Percentiles rank a stretch among this genome's conserved stretches.
Evolutionary conservation across 2,329 filamentous ascomycete species (phyloP).

Genomic region (Sporothrix dimorphospora): DNA sequence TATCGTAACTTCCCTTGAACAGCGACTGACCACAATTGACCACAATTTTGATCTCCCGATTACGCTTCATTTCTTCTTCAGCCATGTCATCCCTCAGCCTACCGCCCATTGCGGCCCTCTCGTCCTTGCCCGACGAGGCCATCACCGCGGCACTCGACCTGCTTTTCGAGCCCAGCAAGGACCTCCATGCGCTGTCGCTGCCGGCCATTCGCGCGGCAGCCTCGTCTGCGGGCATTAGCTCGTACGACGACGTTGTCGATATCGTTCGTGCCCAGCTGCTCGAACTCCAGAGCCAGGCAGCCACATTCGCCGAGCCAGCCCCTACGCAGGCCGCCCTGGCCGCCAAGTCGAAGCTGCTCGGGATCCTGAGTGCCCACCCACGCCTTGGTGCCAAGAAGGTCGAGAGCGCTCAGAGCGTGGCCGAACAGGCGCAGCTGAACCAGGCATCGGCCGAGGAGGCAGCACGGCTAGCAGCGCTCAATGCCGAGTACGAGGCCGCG

Average conservation of each 20-base stretch:
- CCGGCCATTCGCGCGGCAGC: slow-evolving; percentile 60
- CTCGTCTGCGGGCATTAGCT: slow-evolving; percentile 60
- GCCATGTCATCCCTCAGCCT: slow-evolving; percentile 46
- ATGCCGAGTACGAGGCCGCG: slow-evolving; percentile 74
- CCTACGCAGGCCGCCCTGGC: slow-evolving; percentile 36
- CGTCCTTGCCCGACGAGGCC: slow-evolving; percentile 56
- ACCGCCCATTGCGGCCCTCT: slow-evolving; percentile 61
- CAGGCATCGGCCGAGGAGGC: slow-evolving; percentile 57
- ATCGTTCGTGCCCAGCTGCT: slow-evolving; percentile 66
- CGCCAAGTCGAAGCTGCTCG: slow-evolving; percentile 63
- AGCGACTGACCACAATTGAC: not conserved
- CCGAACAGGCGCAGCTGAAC: slow-evolving; percentile 79
- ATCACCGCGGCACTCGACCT: slow-evolving; percentile 68
- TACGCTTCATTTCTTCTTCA: too few relatives aligned
- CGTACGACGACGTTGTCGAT: slow-evolving; percentile 71
- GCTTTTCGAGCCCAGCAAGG: slow-evolving; percentile 80
- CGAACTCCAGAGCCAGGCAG: slow-evolving; percentile 53
- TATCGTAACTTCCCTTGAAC: slow-evolving; percentile 1
- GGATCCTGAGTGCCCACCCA: slow-evolving; percentile 80
- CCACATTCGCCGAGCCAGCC: slow-evolving; percentile 19
- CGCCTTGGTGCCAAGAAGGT: slow-evolving; percentile 80
- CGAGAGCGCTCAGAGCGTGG: slow-evolving; percentile 78
- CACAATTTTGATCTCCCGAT: not conserved
- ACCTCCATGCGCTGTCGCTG: slow-evolving; percentile 72
- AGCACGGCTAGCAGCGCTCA: slow-evolving; percentile 63